Base-by-base conservation (phyloP, 495 filamentous ascomycete genomes). In the Annulohypoxylon maeteangense region DNA sequence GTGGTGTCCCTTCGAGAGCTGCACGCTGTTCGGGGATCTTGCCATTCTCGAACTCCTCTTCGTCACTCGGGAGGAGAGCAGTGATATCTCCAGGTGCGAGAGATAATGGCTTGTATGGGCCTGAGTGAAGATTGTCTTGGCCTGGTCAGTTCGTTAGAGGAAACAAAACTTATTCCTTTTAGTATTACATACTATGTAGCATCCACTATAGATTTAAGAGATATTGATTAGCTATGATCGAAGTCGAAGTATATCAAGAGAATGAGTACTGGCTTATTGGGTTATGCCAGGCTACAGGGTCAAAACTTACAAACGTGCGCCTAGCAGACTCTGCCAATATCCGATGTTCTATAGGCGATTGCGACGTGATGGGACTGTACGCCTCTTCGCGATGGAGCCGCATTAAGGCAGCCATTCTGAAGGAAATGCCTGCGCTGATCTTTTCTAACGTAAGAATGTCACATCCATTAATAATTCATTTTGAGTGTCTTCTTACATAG, bases 371-470 rank as follows among this genome's bases (percentile, higher is more conserved):
- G 8, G 81, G 65, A 10, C 64, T 68, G 42, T 87, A 87, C 0
- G 84, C 83, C 60, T 87, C 84, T 61, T 87, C 84, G 36, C 84
- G 72, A 63, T 87, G 84, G 7, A 87, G 78, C 38, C 81, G 78
- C 75, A 86, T 78, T 59, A 87, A 59, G 4, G 81, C 83, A 1
- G 84, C 84, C 78, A 87, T 84, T 47, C 82, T 75, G 61, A 86
- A 83, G 3, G 84, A 81, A 45, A 87, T 80, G 12, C 81, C 84
- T 76, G 85, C 80, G 65, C 84, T 84, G 61, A 86, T 84, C 78
- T 84, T 56, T 20, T 51, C 59, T 16, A 5, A 47, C 11, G 68
- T 82, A 53, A 82, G 77, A 62, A 67, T 16, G 18, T 12, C 32
- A 22, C 25, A 14, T 50, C 54, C 11, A 25, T 23, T 31, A 54